Percentiles rank a stretch among this genome's conserved stretches.
These are phyloP conservation scores for Boletus smithii DNA, from an alignment of 1,284 basidiomycete genomes.

Conservation along the genomic window DNA sequence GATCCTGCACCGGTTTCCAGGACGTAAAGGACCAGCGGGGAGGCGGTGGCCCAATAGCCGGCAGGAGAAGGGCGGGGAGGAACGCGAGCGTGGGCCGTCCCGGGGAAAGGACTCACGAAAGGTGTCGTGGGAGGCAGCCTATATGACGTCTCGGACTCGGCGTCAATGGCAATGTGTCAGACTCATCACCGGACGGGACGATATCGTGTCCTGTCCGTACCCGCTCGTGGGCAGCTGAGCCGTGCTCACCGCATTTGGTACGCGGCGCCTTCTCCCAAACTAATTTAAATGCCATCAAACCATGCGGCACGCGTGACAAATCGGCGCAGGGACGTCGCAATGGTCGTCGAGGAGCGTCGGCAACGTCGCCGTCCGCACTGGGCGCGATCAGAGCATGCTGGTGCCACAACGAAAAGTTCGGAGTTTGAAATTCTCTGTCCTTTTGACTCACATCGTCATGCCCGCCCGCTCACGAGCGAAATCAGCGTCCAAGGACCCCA, in stretches of 20 bases:
- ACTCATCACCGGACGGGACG: conserved; percentile 12
- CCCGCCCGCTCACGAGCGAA: conserved; percentile 45
- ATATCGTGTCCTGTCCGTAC: too few species aligned
- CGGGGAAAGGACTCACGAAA: not conserved
- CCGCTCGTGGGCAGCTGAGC: conserved; percentile 1
- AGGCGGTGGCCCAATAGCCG: not conserved
- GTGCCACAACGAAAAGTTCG: conserved; percentile 30
- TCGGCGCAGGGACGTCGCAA: not conserved
- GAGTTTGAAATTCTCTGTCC: conserved; percentile 34
- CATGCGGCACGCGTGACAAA: conserved; percentile 19
- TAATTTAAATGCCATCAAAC: conserved; percentile 18
- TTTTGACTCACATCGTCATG: conserved; percentile 38
- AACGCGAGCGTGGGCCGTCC: too few species aligned
- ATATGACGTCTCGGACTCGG: conserved; percentile 23
- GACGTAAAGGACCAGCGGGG: not conserved
- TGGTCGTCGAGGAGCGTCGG: not conserved
- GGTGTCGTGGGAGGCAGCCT: conserved; percentile 24
- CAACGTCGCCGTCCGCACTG: conserved; percentile 5
- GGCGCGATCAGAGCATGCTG: not conserved
- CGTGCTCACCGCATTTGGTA: conserved; percentile 18
- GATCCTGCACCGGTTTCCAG: conserved; percentile 17
- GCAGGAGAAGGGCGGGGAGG: not conserved
- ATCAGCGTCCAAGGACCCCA: conserved; percentile 17
- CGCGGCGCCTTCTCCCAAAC: not conserved
- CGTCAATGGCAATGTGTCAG: conserved; percentile 22